These are phyloP conservation scores for Pythium phragmitis DNA, from an alignment of 352 stramenopile species.

Conservation along the genomic window DNA sequence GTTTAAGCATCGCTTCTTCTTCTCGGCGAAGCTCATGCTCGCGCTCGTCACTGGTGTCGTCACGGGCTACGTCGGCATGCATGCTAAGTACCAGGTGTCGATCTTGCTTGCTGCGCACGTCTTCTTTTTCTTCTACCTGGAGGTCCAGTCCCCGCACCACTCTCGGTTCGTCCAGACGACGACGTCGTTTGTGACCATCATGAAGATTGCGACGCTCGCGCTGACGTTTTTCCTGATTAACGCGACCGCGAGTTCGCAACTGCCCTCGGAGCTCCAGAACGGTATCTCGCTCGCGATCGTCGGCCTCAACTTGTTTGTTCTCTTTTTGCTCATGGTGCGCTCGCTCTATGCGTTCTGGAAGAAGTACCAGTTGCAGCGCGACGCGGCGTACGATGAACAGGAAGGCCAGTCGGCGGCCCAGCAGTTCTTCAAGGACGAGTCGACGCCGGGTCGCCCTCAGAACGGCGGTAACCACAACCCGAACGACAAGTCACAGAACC, in stretches of 20 bases:
- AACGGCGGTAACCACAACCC: slow-evolving; percentile 7
- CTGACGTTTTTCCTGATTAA: slow-evolving; percentile 45
- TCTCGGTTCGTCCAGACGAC: slow-evolving; percentile 39
- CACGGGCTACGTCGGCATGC: slow-evolving; percentile 34
- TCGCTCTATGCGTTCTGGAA: slow-evolving; percentile 39
- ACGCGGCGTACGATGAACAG: slow-evolving; percentile 28
- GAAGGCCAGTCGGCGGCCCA: slow-evolving; percentile 27
- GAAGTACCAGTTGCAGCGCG: slow-evolving; percentile 35
- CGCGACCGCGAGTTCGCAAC: slow-evolving; percentile 23
- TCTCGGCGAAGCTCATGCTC: slow-evolving; percentile 60
- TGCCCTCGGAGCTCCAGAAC: slow-evolving; percentile 36
- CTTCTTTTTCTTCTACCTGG: slow-evolving; percentile 41
- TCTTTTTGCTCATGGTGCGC: slow-evolving; percentile 37
- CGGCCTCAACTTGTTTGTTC: slow-evolving; percentile 37
- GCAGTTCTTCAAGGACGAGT: slow-evolving; percentile 35
- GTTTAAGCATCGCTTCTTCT: slow-evolving; percentile 87
- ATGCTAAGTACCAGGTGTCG: slow-evolving; percentile 32
- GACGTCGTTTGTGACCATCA: slow-evolving; percentile 38
- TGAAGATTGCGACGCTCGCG: slow-evolving; percentile 38
- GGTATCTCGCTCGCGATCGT: slow-evolving; percentile 37
- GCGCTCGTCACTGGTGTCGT: slow-evolving; percentile 34
- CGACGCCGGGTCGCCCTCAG: slow-evolving; percentile 11
- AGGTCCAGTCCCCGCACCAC: slow-evolving; percentile 33
- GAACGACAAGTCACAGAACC: slow-evolving; percentile 25
- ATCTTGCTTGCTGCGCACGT: slow-evolving; percentile 36